These are phyloP conservation scores for Globisporangium cederbergense DNA, from an alignment of 352 stramenopile species.

Conservation along the genomic window DNA sequence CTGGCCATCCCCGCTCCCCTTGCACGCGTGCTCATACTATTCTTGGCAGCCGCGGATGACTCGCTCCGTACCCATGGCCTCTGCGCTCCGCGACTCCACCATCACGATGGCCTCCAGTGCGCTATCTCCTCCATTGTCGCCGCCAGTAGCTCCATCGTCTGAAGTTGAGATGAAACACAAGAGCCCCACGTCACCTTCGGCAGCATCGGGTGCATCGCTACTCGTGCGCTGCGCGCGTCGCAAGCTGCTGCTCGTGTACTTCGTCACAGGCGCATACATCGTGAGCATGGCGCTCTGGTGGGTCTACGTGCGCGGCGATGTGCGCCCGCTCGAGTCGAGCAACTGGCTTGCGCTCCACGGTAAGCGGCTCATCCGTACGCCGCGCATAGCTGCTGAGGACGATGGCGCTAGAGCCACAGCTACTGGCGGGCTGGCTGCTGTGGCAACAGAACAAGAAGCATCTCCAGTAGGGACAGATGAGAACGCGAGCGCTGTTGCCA, in stretches of 20 bases:
- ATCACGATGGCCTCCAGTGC: not conserved
- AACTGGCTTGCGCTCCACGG: constrained; percentile 12
- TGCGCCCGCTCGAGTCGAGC: not conserved
- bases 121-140: not conserved
- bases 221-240: constrained; percentile 1
- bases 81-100: not conserved
- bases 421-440: too few relatives aligned
- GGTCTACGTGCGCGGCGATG: not conserved
- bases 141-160: not conserved
- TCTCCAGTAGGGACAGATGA: not conserved
- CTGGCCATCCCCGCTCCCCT: too few relatives aligned
- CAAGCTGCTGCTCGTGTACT: constrained; percentile 7
- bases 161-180: not conserved
- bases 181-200: too few relatives aligned
- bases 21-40: not conserved
- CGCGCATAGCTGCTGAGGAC: not conserved
- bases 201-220: not conserved
- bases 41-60: not conserved
- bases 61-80: not conserved
- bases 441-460: not conserved
- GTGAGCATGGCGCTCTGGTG: constrained; percentile 12
- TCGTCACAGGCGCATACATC: constrained; percentile 5
- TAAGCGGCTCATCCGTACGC: constrained; percentile 5
- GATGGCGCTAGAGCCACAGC: not conserved
- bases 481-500: not conserved